Conservation (phyloP, 2,329 filamentous ascomycete species). For the Chrysoporthe deuterocubensis region DNA sequence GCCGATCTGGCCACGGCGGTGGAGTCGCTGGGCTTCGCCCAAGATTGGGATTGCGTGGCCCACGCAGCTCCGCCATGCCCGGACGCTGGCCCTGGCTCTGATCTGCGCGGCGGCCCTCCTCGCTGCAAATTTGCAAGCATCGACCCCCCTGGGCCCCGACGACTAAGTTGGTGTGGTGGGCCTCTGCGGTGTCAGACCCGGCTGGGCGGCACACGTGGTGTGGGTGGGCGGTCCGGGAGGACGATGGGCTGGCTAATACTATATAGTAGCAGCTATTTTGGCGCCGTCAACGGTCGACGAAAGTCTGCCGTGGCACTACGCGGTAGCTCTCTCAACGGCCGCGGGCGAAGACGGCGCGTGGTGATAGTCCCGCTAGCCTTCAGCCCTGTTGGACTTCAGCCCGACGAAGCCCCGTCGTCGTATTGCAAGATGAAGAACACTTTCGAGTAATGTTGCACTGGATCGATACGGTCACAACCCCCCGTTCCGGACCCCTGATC, state of each 20-base stretch:
- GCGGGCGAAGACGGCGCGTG: too few relatives aligned
- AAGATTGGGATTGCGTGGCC: conserved; percentile 5
- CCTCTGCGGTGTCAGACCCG: too few relatives aligned
- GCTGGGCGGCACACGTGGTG: too few relatives aligned
- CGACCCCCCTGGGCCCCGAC: too few relatives aligned
- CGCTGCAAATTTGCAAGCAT: too few relatives aligned
- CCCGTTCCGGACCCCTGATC: not conserved
- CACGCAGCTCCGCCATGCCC: not conserved
- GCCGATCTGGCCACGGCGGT: not conserved
- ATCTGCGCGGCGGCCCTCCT: not conserved
- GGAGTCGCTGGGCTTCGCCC: not conserved
- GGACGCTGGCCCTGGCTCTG: not conserved
- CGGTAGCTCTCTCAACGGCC: too few relatives aligned
- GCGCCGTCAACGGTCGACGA: too few relatives aligned
- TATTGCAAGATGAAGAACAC: not conserved
- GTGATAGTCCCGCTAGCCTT: not conserved
- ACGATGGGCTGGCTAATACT: too few relatives aligned
- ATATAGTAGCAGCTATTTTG: too few relatives aligned
- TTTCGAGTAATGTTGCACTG: not conserved
- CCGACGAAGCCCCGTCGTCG: not conserved
- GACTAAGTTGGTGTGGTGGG: too few relatives aligned
- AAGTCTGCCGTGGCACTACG: too few relatives aligned
- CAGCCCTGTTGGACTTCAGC: not conserved
- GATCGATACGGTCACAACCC: not conserved
- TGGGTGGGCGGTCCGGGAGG: too few relatives aligned